Percentiles rank a stretch among this genome's conserved stretches.
phyloP scores from a whole-genome alignment of 805 yeast species.

The Geotrichum ghanense region DNA sequence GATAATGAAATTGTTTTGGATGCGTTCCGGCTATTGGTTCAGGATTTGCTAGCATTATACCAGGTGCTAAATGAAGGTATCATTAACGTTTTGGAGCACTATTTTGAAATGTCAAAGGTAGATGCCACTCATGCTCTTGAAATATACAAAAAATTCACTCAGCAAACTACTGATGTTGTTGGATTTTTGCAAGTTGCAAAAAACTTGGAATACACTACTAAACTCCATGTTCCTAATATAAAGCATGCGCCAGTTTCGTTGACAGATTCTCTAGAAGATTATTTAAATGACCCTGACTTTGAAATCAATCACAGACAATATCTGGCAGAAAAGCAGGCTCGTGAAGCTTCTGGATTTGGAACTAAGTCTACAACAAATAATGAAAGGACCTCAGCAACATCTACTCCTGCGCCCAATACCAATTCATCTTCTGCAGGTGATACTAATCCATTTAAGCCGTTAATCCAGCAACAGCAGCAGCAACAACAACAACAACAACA shows the following conservation, averaged over 20 bases:
- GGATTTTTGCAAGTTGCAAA: conserved; percentile 83
- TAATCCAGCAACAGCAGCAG: conserved; percentile 10
- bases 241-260: conserved; percentile 95
- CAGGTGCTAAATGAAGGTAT: conserved; percentile 94
- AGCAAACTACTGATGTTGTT: conserved; percentile 77
- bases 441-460: neutral
- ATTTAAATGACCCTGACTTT: conserved; percentile 75
- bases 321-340: conserved; percentile 49
- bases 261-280: conserved; percentile 77
- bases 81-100: conserved; percentile 84
- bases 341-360: conserved; percentile 14
- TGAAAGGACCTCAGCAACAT: conserved; percentile 2
- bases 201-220: conserved; percentile 74
- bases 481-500: conserved; percentile 18
- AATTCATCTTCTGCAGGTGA: conserved; percentile 1
- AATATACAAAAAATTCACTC: conserved; percentile 76
- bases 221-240: conserved; percentile 86
- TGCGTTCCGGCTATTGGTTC: conserved; percentile 80
- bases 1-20: conserved; percentile 76
- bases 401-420: conserved; percentile 8
- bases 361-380: conserved; percentile 4
- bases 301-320: conserved; percentile 71
- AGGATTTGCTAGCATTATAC: conserved; percentile 74
- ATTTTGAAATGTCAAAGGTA: conserved; percentile 76
- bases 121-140: conserved; percentile 83